Evolutionary conservation across 352 stramenopile species (phyloP), one percentile per base, ranked within the genome.

Genomic region (Globisporangium camurandrum): DNA sequence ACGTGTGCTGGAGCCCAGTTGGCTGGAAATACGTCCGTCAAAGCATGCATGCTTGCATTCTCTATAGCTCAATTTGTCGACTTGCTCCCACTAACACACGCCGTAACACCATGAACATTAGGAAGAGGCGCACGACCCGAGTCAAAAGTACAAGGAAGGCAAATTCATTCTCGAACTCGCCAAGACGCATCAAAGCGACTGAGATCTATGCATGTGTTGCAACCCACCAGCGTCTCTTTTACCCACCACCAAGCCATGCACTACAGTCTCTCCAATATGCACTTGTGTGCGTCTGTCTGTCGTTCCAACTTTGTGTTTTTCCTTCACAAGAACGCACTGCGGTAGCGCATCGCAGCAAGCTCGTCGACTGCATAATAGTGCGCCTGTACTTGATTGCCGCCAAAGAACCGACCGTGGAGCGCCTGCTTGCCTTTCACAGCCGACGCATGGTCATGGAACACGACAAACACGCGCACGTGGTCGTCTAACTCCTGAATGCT

Each of bases 161-260:
- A 98, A 98, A 57, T 98, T 92, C 69, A 97, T 98, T 63, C 85
- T 98, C 53, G 93, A 98, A 66, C 91, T 97, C 57, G 93, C 95
- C 57, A 90, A 96, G 67, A 88, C 77, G 40, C 58, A 80, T 43
- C 72, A 76, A 47, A 20, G 49, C 14, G 58, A 66, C 33, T 66
- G 20, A 62, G n/a, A 27, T 17, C n/a, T n/a, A n/a, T n/a, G n/a
- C n/a, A n/a, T n/a, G n/a, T n/a, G n/a, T n/a, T n/a, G 17, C n/a
- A 11, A 39, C 14, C n/a, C 17, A 39, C 14, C 33, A 38, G 33
- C 33, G 33, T 38, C 33, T 6, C 33, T n/a, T 16, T 7, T n/a
- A 38, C 11, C 4, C 36, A 23, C 16, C n/a, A n/a, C n/a, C n/a
- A n/a, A n/a, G n/a, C n/a, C n/a, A n/a, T n/a, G n/a, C n/a, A n/a